These are phyloP conservation scores for Tylopilus balloui DNA, from an alignment of 768 basidiomycete species.

Conservation along the genomic window DNA sequence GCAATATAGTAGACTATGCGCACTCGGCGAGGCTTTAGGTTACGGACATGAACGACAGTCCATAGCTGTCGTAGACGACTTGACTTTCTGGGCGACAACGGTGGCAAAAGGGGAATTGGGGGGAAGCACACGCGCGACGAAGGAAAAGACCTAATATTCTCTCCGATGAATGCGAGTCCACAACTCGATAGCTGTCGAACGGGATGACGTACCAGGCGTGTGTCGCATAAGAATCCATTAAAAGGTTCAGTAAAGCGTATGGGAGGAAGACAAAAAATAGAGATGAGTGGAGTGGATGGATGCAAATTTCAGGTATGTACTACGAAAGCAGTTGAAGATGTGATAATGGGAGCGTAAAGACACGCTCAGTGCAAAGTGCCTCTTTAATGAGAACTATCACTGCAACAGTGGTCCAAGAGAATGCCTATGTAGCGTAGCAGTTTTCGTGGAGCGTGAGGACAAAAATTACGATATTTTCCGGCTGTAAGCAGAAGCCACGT, in stretches of 20 bases:
- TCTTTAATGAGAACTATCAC: neutral
- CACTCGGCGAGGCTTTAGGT: conserved; percentile 7
- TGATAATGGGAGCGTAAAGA: neutral
- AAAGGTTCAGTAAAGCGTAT: neutral
- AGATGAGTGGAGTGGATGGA: neutral
- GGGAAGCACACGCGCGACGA: neutral
- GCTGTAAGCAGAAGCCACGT: neutral
- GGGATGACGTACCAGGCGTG: conserved; percentile 8
- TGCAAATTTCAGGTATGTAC: conserved; percentile 4
- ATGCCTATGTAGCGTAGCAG: neutral
- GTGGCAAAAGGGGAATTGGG: neutral
- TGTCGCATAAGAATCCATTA: neutral
- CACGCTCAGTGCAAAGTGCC: neutral
- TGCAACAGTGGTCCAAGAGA: neutral
- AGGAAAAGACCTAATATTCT: neutral
- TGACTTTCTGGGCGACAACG: neutral
- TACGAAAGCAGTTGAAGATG: neutral
- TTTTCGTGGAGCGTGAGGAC: neutral
- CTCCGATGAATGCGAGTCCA: conserved; percentile 5
- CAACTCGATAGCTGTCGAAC: neutral
- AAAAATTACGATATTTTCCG: neutral
- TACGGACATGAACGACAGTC: neutral
- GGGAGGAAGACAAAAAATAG: neutral
- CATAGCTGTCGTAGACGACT: neutral
- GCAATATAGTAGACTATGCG: conserved; percentile 11